Evolutionary conservation across 257 asterid genomes (phyloP), one percentile per base, ranked within the genome.

Genomic region (Echium plantagineum): DNA sequence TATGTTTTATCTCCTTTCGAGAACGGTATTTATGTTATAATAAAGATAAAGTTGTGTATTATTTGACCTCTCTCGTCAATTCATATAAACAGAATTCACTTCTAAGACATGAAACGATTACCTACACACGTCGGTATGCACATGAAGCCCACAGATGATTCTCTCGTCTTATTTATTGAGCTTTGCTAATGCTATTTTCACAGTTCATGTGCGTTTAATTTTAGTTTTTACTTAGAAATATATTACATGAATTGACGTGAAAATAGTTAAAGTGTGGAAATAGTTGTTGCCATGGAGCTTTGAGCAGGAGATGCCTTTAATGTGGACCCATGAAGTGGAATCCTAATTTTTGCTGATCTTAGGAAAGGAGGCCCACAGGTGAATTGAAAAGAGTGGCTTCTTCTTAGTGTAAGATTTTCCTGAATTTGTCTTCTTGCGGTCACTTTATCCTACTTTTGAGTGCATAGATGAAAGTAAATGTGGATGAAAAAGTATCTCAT

Each of bases 241-340:
- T n/a, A n/a, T n/a, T n/a, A n/a, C n/a, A n/a, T n/a, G n/a, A n/a
- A n/a, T n/a, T n/a, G n/a, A n/a, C n/a, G n/a, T n/a, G n/a, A n/a
- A n/a, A n/a, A n/a, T n/a, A n/a, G n/a, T n/a, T n/a, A n/a, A n/a
- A n/a, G n/a, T n/a, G n/a, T n/a, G n/a, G n/a, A n/a, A n/a, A n/a
- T n/a, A n/a, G n/a, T n/a, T n/a, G n/a, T n/a, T n/a, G n/a, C n/a
- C n/a, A n/a, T n/a, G n/a, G n/a, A n/a, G n/a, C n/a, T 35, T 35
- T 35, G 46, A 35, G 46, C 16, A 10, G 71, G 58, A 56, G 62
- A 19, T 42, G 57, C 70, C 66, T 62, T 69, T 65, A 68, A 66
- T 62, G 73, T 75, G 77, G 75, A 63, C 69, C 64, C 69, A 62
- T 19, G 48, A 68, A 60, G 56, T 72, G 69, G 63, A 58, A 58